Percentiles rank a stretch among this genome's conserved stretches.
phyloP scores from a whole-genome alignment of 331 rosid species.

The Telfairia occidentalis region DNA sequence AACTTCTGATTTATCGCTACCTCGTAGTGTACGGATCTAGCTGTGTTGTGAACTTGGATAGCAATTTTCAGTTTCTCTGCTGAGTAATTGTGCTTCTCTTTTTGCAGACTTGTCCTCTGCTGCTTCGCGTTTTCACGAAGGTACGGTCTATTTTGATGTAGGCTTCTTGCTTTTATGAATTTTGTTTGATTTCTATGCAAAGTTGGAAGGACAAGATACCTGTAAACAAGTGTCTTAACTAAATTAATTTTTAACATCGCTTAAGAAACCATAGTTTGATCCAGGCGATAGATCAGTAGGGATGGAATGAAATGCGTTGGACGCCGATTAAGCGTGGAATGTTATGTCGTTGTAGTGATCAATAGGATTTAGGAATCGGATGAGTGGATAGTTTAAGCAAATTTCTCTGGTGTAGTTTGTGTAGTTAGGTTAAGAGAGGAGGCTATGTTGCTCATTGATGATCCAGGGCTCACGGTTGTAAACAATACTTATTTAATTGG shows the following conservation, averaged over 20 bases:
- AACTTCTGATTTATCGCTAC: background rate
- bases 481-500: background rate
- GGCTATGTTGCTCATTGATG: background rate
- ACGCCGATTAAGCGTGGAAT: background rate
- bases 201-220: background rate
- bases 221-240: background rate
- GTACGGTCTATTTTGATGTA: constrained; percentile 19
- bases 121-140: constrained; percentile 85
- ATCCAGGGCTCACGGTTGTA: background rate
- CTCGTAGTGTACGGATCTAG: background rate
- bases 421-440: background rate
- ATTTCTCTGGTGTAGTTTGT: background rate
- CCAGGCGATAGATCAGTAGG: background rate
- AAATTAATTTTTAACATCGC: background rate
- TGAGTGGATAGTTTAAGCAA: background rate
- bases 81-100: background rate
- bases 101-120: constrained; percentile 71
- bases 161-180: background rate
- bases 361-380: background rate
- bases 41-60: background rate
- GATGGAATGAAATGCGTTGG: background rate
- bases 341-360: no score
- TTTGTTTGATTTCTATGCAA: background rate
- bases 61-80: background rate
- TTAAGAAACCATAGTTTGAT: background rate